phyloP scores from a whole-genome alignment of 1,139 yeast species.

The Pichia sp. region DNA sequence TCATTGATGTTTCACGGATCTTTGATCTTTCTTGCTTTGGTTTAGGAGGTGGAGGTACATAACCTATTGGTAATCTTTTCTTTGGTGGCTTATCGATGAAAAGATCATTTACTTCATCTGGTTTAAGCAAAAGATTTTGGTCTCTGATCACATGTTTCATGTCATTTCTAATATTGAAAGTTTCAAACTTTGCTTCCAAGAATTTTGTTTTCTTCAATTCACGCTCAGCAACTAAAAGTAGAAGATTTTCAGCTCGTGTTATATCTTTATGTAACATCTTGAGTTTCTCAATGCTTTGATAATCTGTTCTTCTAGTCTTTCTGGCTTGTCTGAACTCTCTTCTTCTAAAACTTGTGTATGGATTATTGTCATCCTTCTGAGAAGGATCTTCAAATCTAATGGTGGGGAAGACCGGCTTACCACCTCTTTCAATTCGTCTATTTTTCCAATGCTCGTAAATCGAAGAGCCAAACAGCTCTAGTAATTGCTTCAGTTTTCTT shows the following conservation, averaged over 20 bases:
- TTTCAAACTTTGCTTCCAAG: conserved; percentile 50
- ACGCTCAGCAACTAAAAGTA: conserved; percentile 66
- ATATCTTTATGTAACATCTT: conserved; percentile 69
- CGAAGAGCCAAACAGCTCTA: conserved; percentile 57
- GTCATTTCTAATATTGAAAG: conserved; percentile 64
- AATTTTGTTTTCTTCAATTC: conserved; percentile 57
- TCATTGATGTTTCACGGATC: background rate
- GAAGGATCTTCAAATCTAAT: conserved; percentile 81
- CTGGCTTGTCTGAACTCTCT: conserved; percentile 95
- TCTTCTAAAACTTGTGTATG: conserved; percentile 91
- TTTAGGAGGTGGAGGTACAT: conserved; percentile 18
- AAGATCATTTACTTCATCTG: conserved; percentile 73
- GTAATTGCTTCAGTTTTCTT: conserved; percentile 45
- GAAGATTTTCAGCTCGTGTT: conserved; percentile 65
- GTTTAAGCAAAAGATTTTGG: conserved; percentile 55
- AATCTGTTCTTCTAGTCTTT: conserved; percentile 92
- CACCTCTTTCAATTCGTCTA: conserved; percentile 64
- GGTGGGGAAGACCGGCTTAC: conserved; percentile 64
- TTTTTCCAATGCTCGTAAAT: conserved; percentile 78
- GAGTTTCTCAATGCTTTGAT: conserved; percentile 79
- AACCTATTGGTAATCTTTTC: conserved; percentile 32
- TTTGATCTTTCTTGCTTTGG: background rate
- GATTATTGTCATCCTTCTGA: conserved; percentile 86
- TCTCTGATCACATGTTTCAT: conserved; percentile 69
- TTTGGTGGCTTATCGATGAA: conserved; percentile 73